Conservation (phyloP, 2,329 filamentous ascomycete species). For the Pseudogymnoascus sp. region DNA sequence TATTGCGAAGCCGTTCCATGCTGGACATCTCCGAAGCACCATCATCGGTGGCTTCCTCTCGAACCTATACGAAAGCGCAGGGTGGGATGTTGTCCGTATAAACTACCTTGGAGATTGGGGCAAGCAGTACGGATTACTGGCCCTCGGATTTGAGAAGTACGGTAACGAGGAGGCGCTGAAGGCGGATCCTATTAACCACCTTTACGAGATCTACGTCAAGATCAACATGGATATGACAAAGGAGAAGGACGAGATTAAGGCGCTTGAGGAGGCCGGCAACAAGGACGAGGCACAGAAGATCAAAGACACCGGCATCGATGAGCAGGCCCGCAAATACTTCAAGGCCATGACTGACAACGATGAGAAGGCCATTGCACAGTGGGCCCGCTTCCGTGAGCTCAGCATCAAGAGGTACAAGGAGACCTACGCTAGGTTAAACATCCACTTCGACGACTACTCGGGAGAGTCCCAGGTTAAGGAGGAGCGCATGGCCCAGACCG, state of each 20-base stretch:
- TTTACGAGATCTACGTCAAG: constrained; percentile 75
- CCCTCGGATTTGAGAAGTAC: constrained; percentile 68
- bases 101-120: constrained; percentile 80
- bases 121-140: constrained; percentile 63
- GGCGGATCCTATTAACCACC: constrained; percentile 71
- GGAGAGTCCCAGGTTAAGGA: constrained; percentile 69
- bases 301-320: constrained; percentile 56
- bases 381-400: constrained; percentile 60
- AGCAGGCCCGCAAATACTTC: constrained; percentile 69
- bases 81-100: constrained; percentile 65
- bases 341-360: constrained; percentile 66
- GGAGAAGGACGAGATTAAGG: constrained; percentile 61
- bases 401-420: constrained; percentile 61
- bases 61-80: constrained; percentile 61
- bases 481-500: constrained; percentile 59
- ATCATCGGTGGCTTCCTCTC: constrained; percentile 69
- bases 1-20: constrained; percentile 77
- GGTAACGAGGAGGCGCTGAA: constrained; percentile 66
- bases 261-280: constrained; percentile 38
- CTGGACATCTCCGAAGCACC: constrained; percentile 67
- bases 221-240: constrained; percentile 59
- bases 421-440: constrained; percentile 65
- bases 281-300: constrained; percentile 44
- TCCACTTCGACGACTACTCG: constrained; percentile 64
- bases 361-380: constrained; percentile 51